Base-by-base conservation (phyloP, 1,139 yeast species). In the Lodderomyces elongisporus region DNA sequence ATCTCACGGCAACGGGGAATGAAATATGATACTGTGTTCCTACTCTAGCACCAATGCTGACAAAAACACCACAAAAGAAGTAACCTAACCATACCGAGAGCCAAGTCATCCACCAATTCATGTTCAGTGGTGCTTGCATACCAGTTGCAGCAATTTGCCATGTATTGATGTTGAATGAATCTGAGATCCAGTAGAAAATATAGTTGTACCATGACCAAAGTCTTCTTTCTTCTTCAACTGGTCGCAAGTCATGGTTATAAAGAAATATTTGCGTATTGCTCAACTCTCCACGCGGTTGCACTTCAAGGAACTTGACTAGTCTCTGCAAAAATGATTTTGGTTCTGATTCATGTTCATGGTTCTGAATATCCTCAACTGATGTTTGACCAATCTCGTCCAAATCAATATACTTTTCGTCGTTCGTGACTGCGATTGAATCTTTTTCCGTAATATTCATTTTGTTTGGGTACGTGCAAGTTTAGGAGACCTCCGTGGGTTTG, bases 141-240 rank as follows among this genome's bases (percentile, higher is more conserved):
- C 94, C 93, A 1, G 93, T 81, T 3, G 91, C 79, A 5, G 94
- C 95, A 49, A 87, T 85, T 61, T 84, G 89, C 89, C 93, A 85
- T 7, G 95, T 85, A 52, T 83, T 85, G 48, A 87, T 79, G 55
- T 85, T 85, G 61, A 87, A 83, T 17, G 93, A 77, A 52, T 85
- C 95, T 1, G 95, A 88, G 37, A 85, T 58, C 95, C 95, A 85
- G 48, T 84, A 84, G 41, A 74, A 79, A 7, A 80, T 78, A 52
- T 63, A 85, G 51, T 84, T 83, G 56, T 68, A 79, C 93, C 94
- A 84, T 20, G 75, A 64, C 95, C 95, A 85, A 17, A 71, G 70
- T 52, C 95, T 67, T 52, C 85, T 66, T 5, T 64, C 62, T 13
- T 62, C 71, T 47, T 81, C 85, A 2, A 85, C 89, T 0, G 95